Evolutionary conservation across 2,329 filamentous ascomycete genomes (phyloP), one percentile per base, ranked within the genome.

Genomic region (Colletotrichum sp.): DNA sequence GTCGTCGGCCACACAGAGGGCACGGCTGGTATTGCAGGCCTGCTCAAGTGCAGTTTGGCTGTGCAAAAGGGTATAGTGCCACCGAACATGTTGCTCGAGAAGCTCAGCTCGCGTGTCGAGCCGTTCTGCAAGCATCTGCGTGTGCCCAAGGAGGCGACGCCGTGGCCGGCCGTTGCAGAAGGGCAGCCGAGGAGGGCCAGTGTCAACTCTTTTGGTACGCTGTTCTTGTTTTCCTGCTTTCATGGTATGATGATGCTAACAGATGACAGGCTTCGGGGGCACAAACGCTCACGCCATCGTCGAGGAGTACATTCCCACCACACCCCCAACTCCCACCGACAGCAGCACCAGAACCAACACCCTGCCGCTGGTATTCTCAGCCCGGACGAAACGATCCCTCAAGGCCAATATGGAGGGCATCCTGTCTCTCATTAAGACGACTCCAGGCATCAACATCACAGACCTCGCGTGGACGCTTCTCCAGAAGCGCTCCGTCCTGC

Each of bases 1-100:
- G 16, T 78, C 3, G 73, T 82, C 1, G 80, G 80, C 1, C 33
- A 34, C 33, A 34, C 33, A 34, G 33, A 34, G 33, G 33, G 33
- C 33, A 34, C 33, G 0, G 33, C 47, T 21, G 16, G 47, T 21
- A 51, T 51, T 51, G 16, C 47, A 18, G 47, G 47, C 16, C 47
- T 51, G 47, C 47, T 51, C 47, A 51, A 51, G 47, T 18, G 18
- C 9, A n/a, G 15, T 12, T n/a, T 51, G 15, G 16, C 47, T 51
- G 47, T 18, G 15, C 47, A 51, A 21, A 18, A 51, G 18, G 47
- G 47, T 21, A 21, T 51, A 11, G 21, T 51, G 18, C 47, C 47
- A 12, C 47, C 47, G 15, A 51, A 51, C 16, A 18, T n/a, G 16
- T 8, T 51, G 15, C 21, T 51, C 16, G 16, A 51, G 2, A 51